Evolutionary conservation across 2,329 filamentous ascomycete genomes (phyloP).

Genomic region (Cladosporium oxysporum): DNA sequence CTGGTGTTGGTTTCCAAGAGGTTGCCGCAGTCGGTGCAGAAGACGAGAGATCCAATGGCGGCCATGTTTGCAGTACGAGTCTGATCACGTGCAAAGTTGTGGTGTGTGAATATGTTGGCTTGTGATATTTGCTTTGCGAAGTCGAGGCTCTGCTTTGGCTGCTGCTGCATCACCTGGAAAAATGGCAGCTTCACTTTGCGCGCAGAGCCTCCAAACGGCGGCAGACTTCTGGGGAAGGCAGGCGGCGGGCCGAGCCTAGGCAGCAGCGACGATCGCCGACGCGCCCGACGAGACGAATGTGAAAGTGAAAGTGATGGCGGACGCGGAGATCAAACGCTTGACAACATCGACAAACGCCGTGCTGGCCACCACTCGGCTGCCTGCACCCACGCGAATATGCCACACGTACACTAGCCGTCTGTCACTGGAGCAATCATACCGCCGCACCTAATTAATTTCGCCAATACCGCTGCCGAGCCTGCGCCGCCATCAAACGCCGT

Average conservation of each 20-base stretch:
- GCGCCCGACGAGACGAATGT: constrained; percentile 4
- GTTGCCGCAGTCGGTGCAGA: constrained; percentile 91
- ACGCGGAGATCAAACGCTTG: constrained; percentile 14
- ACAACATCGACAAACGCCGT: constrained; percentile 14
- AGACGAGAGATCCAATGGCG: constrained; percentile 85
- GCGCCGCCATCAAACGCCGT: not conserved
- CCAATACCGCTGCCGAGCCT: not conserved
- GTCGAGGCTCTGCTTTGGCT: not conserved
- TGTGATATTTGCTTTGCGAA: constrained; percentile 6
- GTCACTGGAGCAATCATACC: not conserved
- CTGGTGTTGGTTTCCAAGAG: constrained; percentile 79
- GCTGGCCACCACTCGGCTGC: constrained; percentile 5
- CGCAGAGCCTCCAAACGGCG: not conserved
- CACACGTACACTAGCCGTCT: not conserved
- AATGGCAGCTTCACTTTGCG: constrained; percentile 2
- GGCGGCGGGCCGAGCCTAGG: constrained; percentile 8
- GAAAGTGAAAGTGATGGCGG: not conserved
- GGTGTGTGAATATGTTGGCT: not conserved
- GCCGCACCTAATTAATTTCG: not conserved
- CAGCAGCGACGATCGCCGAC: not conserved
- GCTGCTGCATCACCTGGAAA: not conserved
- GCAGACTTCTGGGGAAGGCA: constrained; percentile 1
- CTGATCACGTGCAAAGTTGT: not conserved
- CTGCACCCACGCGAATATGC: constrained; percentile 7
- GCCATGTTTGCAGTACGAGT: constrained; percentile 61